Evolutionary conservation across 805 yeast species (phyloP).

Genomic region (Nakazawaea ishiwadae): DNA sequence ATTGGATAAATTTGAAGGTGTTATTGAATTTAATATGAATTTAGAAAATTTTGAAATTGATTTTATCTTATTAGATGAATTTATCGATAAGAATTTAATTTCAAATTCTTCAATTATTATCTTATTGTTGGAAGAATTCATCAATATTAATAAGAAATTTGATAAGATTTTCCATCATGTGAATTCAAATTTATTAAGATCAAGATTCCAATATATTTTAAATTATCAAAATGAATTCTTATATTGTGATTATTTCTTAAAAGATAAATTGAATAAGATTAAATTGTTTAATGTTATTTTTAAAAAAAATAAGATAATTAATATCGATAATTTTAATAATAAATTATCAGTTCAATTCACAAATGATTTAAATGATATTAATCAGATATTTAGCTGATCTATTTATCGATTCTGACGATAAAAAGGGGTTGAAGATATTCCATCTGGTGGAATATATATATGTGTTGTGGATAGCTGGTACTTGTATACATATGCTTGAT

Average conservation of each 20-base stretch:
- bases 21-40: slow-evolving; percentile 5
- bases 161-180: background rate
- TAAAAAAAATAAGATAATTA: background rate
- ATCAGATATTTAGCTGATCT: slow-evolving; percentile 1
- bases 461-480: too few species aligned
- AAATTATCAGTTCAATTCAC: background rate
- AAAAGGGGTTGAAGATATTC: background rate
- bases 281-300: slow-evolving; percentile 6
- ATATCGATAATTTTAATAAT: slow-evolving; percentile 4
- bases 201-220: background rate
- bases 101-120: slow-evolving; percentile 7
- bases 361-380: slow-evolving; percentile 6
- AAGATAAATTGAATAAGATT: background rate
- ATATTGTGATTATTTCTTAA: slow-evolving; percentile 5
- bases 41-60: slow-evolving; percentile 7
- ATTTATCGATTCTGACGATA: background rate
- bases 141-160: background rate
- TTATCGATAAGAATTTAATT: slow-evolving; percentile 10
- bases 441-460: background rate
- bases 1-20: slow-evolving; percentile 2
- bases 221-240: slow-evolving; percentile 1
- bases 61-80: slow-evolving; percentile 8
- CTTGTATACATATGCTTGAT: too few species aligned
- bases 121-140: slow-evolving; percentile 7
- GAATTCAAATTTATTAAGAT: slow-evolving; percentile 5